Base-by-base conservation (phyloP, 495 filamentous ascomycete genomes). In the Hyaloscypha bicolor region DNA sequence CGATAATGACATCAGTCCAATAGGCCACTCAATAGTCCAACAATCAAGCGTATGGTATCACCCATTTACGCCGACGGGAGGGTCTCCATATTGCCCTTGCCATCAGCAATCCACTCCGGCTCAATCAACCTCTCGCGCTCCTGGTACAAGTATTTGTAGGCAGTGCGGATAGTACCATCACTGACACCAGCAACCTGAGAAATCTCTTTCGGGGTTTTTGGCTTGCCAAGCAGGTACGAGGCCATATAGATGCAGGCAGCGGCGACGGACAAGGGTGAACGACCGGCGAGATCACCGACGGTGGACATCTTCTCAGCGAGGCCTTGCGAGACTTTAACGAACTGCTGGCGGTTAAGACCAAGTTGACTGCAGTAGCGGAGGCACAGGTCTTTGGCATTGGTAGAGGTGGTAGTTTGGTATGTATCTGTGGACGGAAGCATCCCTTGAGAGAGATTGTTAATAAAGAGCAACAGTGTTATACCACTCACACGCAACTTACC, bases 161-260 rank as follows among this genome's bases (percentile, higher is more conserved):
- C 93, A 57, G 92, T 93, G 57, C 94, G 91, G 69, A 99, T 97
- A 1, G 95, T 99, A 56, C 94, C 93, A 71, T 99, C 95, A 73
- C 93, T 97, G 33, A 97, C 95, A 66, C 91, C 91, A 5, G 90
- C 91, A 21, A 95, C 89, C 1, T 67, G 64, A 1, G 90, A 89
- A 69, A 98, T 97, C 62, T 97, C 91, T 77, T 94, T 95, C 51
- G 94, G 88, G 6, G 85, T 82, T 75, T 90, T 91, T n/a, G 85
- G 78, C 48, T 92, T 82, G 56, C 89, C 91, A 84, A 94, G 89
- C 25, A 97, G 81, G 73, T 93, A 85, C 0, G 91, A 92, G 9
- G 92, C 89, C 87, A 97, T 94, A 81, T 95, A 98, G 76, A 99
- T 97, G 76, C 92, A 96, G 51, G 94, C 93, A 21, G 93, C 94